These are phyloP conservation scores for Limnanthes douglasii DNA, from an alignment of 345 rosid genomes.

Conservation along the genomic window DNA sequence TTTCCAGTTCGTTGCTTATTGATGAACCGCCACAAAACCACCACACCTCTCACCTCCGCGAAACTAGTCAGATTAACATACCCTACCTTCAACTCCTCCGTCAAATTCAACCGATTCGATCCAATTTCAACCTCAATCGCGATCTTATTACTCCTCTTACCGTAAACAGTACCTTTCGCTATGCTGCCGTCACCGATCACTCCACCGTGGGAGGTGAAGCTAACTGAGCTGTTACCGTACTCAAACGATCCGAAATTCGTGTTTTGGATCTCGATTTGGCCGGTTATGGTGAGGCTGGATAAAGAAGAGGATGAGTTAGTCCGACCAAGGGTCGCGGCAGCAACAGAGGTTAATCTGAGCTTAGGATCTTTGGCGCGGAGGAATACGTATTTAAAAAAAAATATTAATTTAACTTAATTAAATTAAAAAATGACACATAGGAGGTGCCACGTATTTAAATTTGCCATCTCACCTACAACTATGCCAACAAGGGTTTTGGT, in stretches of 20 bases:
- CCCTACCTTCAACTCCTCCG: constrained; percentile 21
- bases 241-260: constrained; percentile 31
- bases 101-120: constrained; percentile 13
- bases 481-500: no score
- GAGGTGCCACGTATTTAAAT: no score
- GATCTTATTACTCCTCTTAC: constrained; percentile 18
- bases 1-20: constrained; percentile 15
- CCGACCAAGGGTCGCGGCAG: constrained; percentile 9
- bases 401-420: no score
- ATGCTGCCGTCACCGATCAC: constrained; percentile 22
- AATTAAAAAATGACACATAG: no score
- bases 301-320: constrained; percentile 11
- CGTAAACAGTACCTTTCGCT: constrained; percentile 14
- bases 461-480: no score
- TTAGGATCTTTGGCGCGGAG: constrained; percentile 22
- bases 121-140: constrained; percentile 17
- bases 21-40: constrained; percentile 9
- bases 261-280: constrained; percentile 24
- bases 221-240: constrained; percentile 11
- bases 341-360: constrained; percentile 8
- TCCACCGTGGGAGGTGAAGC: constrained; percentile 7
- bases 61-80: constrained; percentile 20
- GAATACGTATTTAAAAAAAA: no score
- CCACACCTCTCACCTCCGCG: constrained; percentile 26
- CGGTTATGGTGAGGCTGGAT: constrained; percentile 21